These are phyloP conservation scores for Onygenales sp. DNA, from an alignment of 2,329 filamentous ascomycete genomes.

Conservation along the genomic window DNA sequence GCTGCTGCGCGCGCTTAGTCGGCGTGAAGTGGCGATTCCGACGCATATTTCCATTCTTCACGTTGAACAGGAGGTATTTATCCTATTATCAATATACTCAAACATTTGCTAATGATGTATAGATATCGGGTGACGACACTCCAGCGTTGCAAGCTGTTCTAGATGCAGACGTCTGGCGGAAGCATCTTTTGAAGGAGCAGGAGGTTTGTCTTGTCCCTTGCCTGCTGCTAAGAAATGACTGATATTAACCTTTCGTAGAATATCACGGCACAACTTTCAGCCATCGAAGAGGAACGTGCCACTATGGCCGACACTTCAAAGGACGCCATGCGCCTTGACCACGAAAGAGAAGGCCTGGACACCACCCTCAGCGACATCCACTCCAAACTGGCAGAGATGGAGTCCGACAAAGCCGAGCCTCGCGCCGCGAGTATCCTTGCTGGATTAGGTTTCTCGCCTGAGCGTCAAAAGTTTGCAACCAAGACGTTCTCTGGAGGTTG, in stretches of 20 bases:
- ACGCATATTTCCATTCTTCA: constrained; percentile 98
- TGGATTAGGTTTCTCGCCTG: constrained; percentile 89
- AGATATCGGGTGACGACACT: constrained; percentile 93
- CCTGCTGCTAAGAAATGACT: constrained; percentile 5
- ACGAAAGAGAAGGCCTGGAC: constrained; percentile 82
- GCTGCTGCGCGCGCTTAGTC: constrained; percentile 80
- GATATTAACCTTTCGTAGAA: constrained; percentile 38
- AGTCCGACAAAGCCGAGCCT: constrained; percentile 95
- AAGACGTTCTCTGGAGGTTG: constrained; percentile 99
- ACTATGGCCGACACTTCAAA: constrained; percentile 83
- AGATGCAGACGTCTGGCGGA: constrained; percentile 97
- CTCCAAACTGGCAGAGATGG: constrained; percentile 90
- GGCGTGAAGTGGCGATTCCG: constrained; percentile 87
- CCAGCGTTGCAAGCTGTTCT: constrained; percentile 88
- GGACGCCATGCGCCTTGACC: constrained; percentile 76
- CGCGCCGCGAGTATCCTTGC: constrained; percentile 92
- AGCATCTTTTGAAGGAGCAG: constrained; percentile 85
- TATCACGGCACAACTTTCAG: constrained; percentile 64
- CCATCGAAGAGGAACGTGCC: constrained; percentile 67
- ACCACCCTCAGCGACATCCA: constrained; percentile 87
- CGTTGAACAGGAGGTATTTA: constrained; percentile 83
- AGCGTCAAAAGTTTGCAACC: constrained; percentile 84
- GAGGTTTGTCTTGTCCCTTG: constrained; percentile 44
- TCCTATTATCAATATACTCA: background rate
- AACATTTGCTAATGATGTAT: background rate